Evolutionary conservation across 345 rosid genomes (phyloP).

Genomic region (Mangifera indica): DNA sequence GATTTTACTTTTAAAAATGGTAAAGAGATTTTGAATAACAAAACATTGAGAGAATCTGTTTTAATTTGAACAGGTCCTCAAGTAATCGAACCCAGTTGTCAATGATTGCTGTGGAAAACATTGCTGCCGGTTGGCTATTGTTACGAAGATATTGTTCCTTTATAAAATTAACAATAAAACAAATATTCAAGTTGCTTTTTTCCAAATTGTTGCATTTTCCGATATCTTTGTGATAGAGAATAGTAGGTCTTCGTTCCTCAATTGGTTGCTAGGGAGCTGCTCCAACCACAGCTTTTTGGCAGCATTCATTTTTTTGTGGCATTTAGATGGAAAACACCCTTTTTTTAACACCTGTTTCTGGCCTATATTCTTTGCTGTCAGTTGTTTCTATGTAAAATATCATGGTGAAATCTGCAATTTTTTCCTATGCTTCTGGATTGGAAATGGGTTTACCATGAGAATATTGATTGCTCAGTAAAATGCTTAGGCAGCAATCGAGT

Average conservation of each 20-base stretch:
- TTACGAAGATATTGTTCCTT: conserved; percentile 13
- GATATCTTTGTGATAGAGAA: not conserved
- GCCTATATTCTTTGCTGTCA: too few species aligned
- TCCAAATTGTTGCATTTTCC: conserved; percentile 8
- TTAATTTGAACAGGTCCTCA: conserved; percentile 34
- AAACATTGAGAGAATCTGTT: conserved; percentile 32
- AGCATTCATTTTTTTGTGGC: not conserved
- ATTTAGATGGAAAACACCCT: not conserved
- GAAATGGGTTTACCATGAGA: conserved; percentile 5
- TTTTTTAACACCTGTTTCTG: not conserved
- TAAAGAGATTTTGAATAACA: conserved; percentile 15
- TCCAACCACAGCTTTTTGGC: conserved; percentile 5
- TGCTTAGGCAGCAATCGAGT: not conserved
- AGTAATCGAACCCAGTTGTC: conserved; percentile 19
- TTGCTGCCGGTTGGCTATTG: conserved; percentile 13
- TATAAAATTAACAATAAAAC: conserved; percentile 7
- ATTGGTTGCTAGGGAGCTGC: not conserved
- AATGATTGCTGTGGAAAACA: conserved; percentile 29
- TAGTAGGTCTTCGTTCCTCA: not conserved
- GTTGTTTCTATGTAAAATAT: not conserved
- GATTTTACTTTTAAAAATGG: conserved; percentile 9
- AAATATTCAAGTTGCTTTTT: not conserved
- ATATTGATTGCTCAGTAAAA: not conserved
- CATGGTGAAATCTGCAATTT: conserved; percentile 6
- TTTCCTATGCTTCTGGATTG: not conserved